Base-by-base conservation (phyloP, 495 filamentous ascomycete species). In the Hypoxylon lienhwacheense region DNA sequence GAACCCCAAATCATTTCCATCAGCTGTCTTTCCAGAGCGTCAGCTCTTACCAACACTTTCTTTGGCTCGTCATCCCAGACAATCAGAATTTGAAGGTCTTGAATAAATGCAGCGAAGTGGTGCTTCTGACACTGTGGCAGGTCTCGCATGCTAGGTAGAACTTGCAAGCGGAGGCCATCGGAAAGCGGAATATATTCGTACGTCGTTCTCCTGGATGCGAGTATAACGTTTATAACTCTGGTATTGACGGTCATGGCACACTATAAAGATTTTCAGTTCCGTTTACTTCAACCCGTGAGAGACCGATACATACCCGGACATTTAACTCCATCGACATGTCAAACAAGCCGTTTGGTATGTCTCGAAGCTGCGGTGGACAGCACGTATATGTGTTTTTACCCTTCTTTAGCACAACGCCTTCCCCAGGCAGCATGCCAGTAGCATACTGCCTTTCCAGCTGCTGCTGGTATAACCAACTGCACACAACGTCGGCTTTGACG, bases 41-140 rank as follows among this genome's bases (percentile, higher is more conserved):
- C 66, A 1, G 73, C 80, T 20, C 83, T 73, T 1, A 68, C 63
- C 11, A 85, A 55, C 7, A 84, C 60, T 28, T 78, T 71, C 54
- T 75, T 73, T 0, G 83, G 81, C 20, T 83, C 77, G 48, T 87
- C 84, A 35, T 83, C 84, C 84, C 84, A 87, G n/a, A 86, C 81
- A 10, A 86, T 70, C 12, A 87, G 61, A 3, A 84, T 68, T 20
- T 70, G 67, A n/a, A 66, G 64, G 46, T 82, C 76, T 36, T 77
- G 71, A 37, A 85, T 81, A 59, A 87, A 86, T 22, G 84, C 84
- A n/a, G 81, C 84, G 50, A 82, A 85, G 39, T 87, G 84, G 61
- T 85, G 80, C 59, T 83, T 83, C 63, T 84, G 77, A 41, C 80
- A 81, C 11, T 66, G 63, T 2, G 80, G 78, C 1, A 87, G 69